Evolutionary conservation across 1,284 basidiomycete genomes (phyloP), one percentile per base, ranked within the genome.

Genomic region (Peniophora sp.): DNA sequence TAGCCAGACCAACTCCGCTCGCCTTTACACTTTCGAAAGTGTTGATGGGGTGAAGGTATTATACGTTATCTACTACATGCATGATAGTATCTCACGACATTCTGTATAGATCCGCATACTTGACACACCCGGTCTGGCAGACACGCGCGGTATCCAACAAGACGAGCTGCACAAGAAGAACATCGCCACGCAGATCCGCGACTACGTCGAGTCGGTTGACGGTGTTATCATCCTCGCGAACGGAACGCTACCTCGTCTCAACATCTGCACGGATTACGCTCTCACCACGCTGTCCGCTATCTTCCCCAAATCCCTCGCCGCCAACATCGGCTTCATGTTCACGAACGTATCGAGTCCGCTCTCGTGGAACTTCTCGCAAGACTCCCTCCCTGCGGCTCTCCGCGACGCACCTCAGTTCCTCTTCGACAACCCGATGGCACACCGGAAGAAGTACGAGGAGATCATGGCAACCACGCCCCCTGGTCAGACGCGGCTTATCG

Each of bases 301-400:
- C 37, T 63, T 66, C 47, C 64, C 64, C 18, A 46, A 50, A 12
- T 54, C 57, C 6, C 55, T 66, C 37, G 51, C 53, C 20, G 45
- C 58, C 39, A 66, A 64, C 48, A 65, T 66, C 43, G 62, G 52
- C 10, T 54, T 66, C 42, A 41, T 65, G 14, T 64, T 65, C 50
- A 65, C 64, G 35, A 62, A 58, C 45, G 58, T 62, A 37, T 47
- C 58, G n/a, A 55, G 50, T 24, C 50, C 51, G 8, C 42, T 60
- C 9, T 47, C 50, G 10, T 60, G 50, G 46, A 65, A 65, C 50
- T 66, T 66, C 54, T 41, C 55, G 36, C 20, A 54, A 48, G 34
- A 55, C 48, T 23, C 54, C 50, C 23, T 32, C 12, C 27, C 27
- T 5, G 6, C 27, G 27, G 6, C 27, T 12, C 27, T 32, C 6